phyloP scores from a whole-genome alignment of 495 filamentous ascomycete species.

The Hyaloscypha bicolor region DNA sequence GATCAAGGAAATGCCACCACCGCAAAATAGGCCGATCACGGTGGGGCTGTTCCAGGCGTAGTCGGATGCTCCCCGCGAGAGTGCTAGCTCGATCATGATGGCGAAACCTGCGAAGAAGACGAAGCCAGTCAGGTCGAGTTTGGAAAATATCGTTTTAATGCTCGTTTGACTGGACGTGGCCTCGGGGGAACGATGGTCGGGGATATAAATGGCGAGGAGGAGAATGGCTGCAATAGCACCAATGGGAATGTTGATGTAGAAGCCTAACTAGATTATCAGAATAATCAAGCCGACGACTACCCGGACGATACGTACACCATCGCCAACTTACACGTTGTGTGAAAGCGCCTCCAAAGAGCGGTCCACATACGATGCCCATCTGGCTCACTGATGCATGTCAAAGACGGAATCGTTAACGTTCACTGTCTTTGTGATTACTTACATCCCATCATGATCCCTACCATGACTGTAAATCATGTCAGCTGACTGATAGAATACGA shows the following conservation, averaged over 20 bases:
- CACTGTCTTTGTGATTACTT: constrained; percentile 45
- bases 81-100: constrained; percentile 45
- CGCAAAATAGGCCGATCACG: constrained; percentile 48
- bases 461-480: constrained; percentile 36
- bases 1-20: constrained; percentile 40
- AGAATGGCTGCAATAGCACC: constrained; percentile 50
- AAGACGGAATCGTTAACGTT: constrained; percentile 12
- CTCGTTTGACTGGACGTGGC: neutral
- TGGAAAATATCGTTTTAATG: constrained; percentile 14
- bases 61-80: constrained; percentile 47
- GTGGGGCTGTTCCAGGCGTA: constrained; percentile 44
- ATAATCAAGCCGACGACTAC: neutral
- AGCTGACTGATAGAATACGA: constrained; percentile 17
- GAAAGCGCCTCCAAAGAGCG: constrained; percentile 48
- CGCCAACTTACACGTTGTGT: neutral
- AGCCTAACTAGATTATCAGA: constrained; percentile 34
- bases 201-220: constrained; percentile 50
- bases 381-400: constrained; percentile 37
- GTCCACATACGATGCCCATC: constrained; percentile 49
- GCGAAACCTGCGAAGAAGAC: constrained; percentile 38
- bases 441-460: too few relatives aligned
- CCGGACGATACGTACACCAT: neutral
- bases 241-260: constrained; percentile 68
- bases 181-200: constrained; percentile 34
- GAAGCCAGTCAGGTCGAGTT: constrained; percentile 54